Evolutionary conservation across 345 rosid genomes (phyloP).

Genomic region (Eucalyptus camaldulensis): DNA sequence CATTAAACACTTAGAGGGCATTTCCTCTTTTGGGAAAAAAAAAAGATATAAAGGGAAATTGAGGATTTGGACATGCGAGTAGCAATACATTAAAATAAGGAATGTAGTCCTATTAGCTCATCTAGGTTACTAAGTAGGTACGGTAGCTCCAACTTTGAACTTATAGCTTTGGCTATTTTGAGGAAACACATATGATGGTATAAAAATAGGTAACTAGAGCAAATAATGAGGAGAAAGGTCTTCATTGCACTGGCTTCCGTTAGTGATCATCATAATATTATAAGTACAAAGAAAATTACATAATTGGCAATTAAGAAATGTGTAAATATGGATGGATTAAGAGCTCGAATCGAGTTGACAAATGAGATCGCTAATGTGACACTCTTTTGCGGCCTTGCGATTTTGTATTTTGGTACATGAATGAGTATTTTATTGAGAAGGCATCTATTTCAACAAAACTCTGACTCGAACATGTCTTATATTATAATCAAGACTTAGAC

Average conservation of each 20-base stretch:
- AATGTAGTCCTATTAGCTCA: accelerated
- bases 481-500: too few relatives aligned
- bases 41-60: accelerated
- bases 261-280: background rate
- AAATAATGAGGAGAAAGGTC: too few relatives aligned
- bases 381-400: accelerated
- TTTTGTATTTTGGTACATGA: background rate
- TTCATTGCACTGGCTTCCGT: too few relatives aligned
- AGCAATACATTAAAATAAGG: accelerated
- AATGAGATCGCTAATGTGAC: accelerated
- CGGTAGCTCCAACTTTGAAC: too few relatives aligned
- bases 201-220: too few relatives aligned
- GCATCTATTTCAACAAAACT: accelerated
- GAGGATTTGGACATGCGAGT: accelerated
- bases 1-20: background rate
- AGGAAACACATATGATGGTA: too few relatives aligned
- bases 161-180: too few relatives aligned
- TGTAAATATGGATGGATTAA: background rate
- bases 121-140: accelerated
- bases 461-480: accelerated
- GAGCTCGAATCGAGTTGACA: background rate
- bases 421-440: background rate
- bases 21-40: accelerated
- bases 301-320: background rate
- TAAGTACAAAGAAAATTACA: background rate